Evolutionary conservation across 2,329 filamentous ascomycete genomes (phyloP), one percentile per base, ranked within the genome.

Genomic region (Monilinia fructigena): DNA sequence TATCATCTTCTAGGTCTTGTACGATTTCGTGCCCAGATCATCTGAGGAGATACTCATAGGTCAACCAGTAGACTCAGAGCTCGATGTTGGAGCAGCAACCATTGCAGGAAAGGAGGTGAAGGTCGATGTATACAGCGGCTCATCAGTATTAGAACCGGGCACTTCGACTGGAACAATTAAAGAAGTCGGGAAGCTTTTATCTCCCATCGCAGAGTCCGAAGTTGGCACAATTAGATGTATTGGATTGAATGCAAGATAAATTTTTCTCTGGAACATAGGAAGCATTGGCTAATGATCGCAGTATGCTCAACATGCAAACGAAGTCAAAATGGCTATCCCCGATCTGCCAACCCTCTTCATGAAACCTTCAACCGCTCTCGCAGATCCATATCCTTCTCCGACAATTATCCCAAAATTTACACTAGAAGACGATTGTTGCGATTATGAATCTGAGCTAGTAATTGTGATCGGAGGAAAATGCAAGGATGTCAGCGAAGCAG

Each of bases 21-120:
- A 70, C 84, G 85, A 63, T 87, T 87, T 88, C 72, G 75, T 82
- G 23, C 82, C 85, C 63, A 83, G 81, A 72, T 81, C 80, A 6
- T 80, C 82, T 58, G 76, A 77, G 67, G 81, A 80, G 68, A 74
- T 85, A 63, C 76, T 85, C 58, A 82, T 87, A 71, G 85, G 85
- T 45, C 81, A 88, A 71, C 85, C 85, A 2, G 76, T 80, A 78
- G 28, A 75, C 79, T 12, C 69, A 86, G 42, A 53, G n/a, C 48
- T 65, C 35, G 85, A 89, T 72, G 82, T 89, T 55, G 86, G 86
- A 55, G 74, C 81, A 35, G 85, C 85, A 20, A 75, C 87, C 38
- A 81, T 82, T 69, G 80, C 83, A 55, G 83, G 83, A 47, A 77
- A 84, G 68, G 82, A 87, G 52, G 85, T 89, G 47, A 72, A 79